Evolutionary conservation across 805 yeast genomes (phyloP).

Genomic region (Tetrapisispora fleetii): DNA sequence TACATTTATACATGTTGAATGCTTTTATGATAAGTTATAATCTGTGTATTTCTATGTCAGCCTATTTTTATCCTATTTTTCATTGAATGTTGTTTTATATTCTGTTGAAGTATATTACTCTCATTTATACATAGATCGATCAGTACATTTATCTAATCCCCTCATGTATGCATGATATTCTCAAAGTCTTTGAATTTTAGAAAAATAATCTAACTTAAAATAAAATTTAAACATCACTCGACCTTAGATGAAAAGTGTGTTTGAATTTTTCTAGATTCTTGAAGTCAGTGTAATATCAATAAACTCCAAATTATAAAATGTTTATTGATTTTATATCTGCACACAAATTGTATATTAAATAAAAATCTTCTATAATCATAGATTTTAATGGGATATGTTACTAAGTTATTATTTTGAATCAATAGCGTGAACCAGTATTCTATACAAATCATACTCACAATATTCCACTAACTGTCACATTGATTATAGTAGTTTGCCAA

Average conservation of each 20-base stretch:
- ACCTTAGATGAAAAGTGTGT: background rate
- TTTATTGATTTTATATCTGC: background rate
- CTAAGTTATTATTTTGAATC: background rate
- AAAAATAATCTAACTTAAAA: conserved; percentile 1
- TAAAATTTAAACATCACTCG: background rate
- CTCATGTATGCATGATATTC: background rate
- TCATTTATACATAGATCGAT: background rate
- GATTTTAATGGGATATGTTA: conserved; percentile 2
- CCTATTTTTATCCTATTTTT: too few relatives aligned
- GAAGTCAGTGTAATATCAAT: background rate
- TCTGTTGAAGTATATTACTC: conserved; percentile 2
- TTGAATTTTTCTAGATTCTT: background rate
- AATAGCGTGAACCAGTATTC: background rate
- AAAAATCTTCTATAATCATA: conserved; percentile 1
- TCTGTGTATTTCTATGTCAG: background rate
- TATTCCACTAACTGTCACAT: too few relatives aligned
- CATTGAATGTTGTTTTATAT: background rate
- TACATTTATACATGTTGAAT: background rate
- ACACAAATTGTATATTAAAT: conserved; percentile 1
- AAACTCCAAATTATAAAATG: too few relatives aligned
- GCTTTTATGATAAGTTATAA: background rate
- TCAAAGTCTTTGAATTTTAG: background rate
- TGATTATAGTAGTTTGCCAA: too few relatives aligned
- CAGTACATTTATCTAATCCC: background rate
- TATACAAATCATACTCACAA: background rate